Conservation (phyloP, 2,329 filamentous ascomycete species). For the Trichoderma polysporum region DNA sequence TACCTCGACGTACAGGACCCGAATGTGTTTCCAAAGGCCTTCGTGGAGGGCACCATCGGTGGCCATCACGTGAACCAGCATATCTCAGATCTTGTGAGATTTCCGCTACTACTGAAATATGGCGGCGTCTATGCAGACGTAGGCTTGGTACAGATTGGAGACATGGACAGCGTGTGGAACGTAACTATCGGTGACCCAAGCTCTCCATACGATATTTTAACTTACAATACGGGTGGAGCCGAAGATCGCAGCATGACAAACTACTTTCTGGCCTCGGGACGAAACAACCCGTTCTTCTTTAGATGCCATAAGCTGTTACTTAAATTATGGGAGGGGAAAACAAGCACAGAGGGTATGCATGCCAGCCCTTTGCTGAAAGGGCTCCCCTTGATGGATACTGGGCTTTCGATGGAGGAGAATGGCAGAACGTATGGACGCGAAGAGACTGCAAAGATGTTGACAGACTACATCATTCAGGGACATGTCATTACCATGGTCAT, state of each 20-base stretch:
- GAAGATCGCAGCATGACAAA: conserved; percentile 44
- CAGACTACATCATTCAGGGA: conserved; percentile 59
- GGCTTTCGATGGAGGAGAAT: conserved; percentile 25
- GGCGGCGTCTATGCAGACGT: conserved; percentile 60
- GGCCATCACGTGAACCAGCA: conserved; percentile 54
- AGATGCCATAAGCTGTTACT: conserved; percentile 50
- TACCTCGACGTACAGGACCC: conserved; percentile 49
- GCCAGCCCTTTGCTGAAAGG: conserved; percentile 47
- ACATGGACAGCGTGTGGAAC: conserved; percentile 54
- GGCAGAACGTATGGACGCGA: conserved; percentile 36
- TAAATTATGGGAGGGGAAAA: conserved; percentile 52
- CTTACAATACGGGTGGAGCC: conserved; percentile 42
- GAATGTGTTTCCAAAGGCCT: conserved; percentile 48
- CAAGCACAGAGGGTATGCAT: conserved; percentile 52
- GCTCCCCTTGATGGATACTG: conserved; percentile 36
- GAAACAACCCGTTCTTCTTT: conserved; percentile 47
- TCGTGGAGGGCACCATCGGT: conserved; percentile 47
- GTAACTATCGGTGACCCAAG: conserved; percentile 45
- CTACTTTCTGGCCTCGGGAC: conserved; percentile 46
- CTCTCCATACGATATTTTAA: conserved; percentile 49
- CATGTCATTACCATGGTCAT: conserved; percentile 53
- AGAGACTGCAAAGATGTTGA: conserved; percentile 44
- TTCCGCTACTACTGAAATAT: conserved; percentile 54
- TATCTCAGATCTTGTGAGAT: conserved; percentile 58
- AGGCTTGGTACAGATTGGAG: conserved; percentile 56